These are phyloP conservation scores for Curvularia eragrostidis DNA, from an alignment of 2,329 filamentous ascomycete species.

Conservation along the genomic window DNA sequence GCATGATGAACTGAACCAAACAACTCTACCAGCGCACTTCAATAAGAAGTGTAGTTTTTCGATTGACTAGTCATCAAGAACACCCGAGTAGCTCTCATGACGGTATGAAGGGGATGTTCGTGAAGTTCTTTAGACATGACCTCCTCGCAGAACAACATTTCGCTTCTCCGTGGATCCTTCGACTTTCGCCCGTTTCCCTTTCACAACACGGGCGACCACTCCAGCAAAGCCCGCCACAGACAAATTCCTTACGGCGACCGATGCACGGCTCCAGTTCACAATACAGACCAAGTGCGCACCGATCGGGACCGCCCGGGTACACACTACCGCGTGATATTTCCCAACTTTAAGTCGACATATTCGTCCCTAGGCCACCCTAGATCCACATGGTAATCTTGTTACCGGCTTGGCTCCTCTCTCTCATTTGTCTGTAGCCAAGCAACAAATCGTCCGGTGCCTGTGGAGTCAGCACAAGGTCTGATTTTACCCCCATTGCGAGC, in stretches of 20 bases:
- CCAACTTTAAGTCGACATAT: neutral
- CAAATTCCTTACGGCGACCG: neutral
- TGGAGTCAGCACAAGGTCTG: slow-evolving; percentile 9
- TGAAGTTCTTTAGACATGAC: neutral
- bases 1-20: neutral
- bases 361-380: neutral
- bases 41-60: neutral
- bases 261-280: neutral
- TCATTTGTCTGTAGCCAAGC: neutral
- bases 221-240: neutral
- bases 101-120: neutral
- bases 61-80: neutral
- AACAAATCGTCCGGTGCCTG: neutral
- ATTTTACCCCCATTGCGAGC: neutral
- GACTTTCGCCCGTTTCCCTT: neutral
- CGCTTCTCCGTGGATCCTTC: neutral
- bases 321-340: slow-evolving; percentile 6
- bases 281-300: neutral
- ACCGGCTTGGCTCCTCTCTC: slow-evolving; percentile 1
- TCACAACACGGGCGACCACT: neutral
- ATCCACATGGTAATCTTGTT: slow-evolving; percentile 5
- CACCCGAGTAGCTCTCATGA: too few species aligned
- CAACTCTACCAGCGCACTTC: neutral
- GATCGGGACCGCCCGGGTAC: neutral
- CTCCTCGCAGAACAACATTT: neutral